phyloP scores from a whole-genome alignment of 2,329 filamentous ascomycete species.

The Chrysosporium queenslandicum region DNA sequence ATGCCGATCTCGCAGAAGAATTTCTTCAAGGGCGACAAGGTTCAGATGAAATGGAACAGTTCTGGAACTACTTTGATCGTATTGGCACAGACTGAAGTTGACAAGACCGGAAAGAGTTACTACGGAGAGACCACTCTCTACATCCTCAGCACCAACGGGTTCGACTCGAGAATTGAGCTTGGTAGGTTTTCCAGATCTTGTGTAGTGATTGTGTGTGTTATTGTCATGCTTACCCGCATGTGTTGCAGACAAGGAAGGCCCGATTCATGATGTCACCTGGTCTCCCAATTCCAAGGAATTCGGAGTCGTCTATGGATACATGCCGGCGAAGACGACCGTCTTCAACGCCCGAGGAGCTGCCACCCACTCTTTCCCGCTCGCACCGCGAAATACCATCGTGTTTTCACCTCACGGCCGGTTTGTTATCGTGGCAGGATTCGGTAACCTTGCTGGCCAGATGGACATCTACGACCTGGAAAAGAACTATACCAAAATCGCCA shows the following conservation, averaged over 20 bases:
- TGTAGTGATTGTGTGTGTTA: background rate
- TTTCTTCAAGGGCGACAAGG: slow-evolving; percentile 98
- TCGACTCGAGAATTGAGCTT: slow-evolving; percentile 81
- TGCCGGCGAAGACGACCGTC: slow-evolving; percentile 98
- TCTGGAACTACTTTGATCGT: slow-evolving; percentile 85
- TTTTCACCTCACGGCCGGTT: slow-evolving; percentile 93
- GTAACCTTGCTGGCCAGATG: slow-evolving; percentile 93
- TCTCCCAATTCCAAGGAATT: slow-evolving; percentile 97
- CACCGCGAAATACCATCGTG: slow-evolving; percentile 83
- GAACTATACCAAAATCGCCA: slow-evolving; percentile 83
- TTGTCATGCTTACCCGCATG: background rate
- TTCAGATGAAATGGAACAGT: slow-evolving; percentile 96
- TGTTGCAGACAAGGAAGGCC: slow-evolving; percentile 75
- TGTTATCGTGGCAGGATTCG: slow-evolving; percentile 88
- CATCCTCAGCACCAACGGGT: slow-evolving; percentile 82
- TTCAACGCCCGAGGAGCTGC: slow-evolving; percentile 83
- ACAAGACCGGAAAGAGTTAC: slow-evolving; percentile 98
- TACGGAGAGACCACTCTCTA: slow-evolving; percentile 98
- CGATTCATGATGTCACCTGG: slow-evolving; percentile 97
- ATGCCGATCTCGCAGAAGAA: slow-evolving; percentile 88
- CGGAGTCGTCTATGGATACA: slow-evolving; percentile 93
- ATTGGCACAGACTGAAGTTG: slow-evolving; percentile 92
- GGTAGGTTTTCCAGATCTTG: slow-evolving; percentile 33
- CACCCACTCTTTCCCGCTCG: slow-evolving; percentile 75
- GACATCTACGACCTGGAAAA: slow-evolving; percentile 95